Base-by-base conservation (phyloP, 1,284 basidiomycete species). In the Puccinia polysora region DNA sequence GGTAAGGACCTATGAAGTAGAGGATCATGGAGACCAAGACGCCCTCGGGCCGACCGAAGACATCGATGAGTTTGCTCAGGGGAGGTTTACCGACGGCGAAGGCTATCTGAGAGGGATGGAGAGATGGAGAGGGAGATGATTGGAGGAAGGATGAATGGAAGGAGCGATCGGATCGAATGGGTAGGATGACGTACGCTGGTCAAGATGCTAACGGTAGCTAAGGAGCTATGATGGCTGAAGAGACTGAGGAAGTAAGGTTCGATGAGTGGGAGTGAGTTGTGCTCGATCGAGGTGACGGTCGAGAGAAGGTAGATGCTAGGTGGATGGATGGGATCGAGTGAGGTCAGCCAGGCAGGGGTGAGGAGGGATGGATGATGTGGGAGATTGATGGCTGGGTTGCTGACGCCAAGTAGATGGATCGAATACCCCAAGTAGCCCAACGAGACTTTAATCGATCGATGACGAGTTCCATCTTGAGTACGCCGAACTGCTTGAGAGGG, bases 21-120 rank as follows among this genome's bases (percentile, higher is more conserved):
- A 78, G 60, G 1, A 73, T 43, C 6, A 76, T 78, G 18, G 77
- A 75, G 47, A 78, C 65, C 50, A 76, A 74, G 38, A 78, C 67
- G 5, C 77, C 78, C 65, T 79, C 77, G 2, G 78, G 77, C 49
- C 78, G 74, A 4, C 78, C 78, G 58, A 78, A 79, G 3, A 77
- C 76, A 73, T 79, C 78, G 40, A 79, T 75, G 30, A 78, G 74
- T 64, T 79, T 79, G 34, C 77, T 77, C 71, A 78, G 75, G 0
- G 77, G 77, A 0, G 78, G 77, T 45, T 78, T 78, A 25, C 77
- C 78, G 32, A 78, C 75, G 2, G 77, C 78, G 64, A 75, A 77
- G 8, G 75, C 76, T 56, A 78, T 75, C 76, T 77, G 63, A 0
- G 30, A 25, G 28, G 23, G 20, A 53, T 8, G 8, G n/a, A 7